These are phyloP conservation scores for Ceraceosorus guamensis DNA, from an alignment of 1,284 basidiomycete genomes.

Conservation along the genomic window DNA sequence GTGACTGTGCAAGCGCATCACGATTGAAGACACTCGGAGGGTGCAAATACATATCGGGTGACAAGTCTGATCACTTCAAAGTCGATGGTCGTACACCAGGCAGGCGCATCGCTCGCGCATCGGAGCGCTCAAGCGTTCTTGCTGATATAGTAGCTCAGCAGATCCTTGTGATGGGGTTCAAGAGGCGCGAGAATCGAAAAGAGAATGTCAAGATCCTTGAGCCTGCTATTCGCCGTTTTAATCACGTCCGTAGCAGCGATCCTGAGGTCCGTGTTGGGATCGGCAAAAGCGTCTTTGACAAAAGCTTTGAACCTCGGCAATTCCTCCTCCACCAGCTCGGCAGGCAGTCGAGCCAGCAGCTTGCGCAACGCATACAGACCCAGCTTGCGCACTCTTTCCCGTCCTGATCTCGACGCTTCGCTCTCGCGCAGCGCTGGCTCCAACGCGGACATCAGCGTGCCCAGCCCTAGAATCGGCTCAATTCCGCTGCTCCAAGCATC, in stretches of 20 bases:
- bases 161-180: slow-evolving; percentile 17
- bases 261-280: slow-evolving; percentile 8
- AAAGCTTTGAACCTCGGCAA: slow-evolving; percentile 10
- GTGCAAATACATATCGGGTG: no score
- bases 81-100: no score
- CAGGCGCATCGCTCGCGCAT: no score
- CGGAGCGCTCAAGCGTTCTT: no score
- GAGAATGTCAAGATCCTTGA: slow-evolving; percentile 9
- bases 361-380: slow-evolving; percentile 8
- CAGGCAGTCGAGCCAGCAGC: slow-evolving; percentile 20
- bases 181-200: slow-evolving; percentile 16
- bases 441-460: slow-evolving; percentile 6
- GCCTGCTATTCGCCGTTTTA: slow-evolving; percentile 9
- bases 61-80: no score
- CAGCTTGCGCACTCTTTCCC: slow-evolving; percentile 5
- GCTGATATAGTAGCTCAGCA: slow-evolving; percentile 22
- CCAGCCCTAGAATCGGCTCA: slow-evolving; percentile 29
- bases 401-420: neutral
- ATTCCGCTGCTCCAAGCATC: slow-evolving; percentile 12
- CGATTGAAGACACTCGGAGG: no score
- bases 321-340: slow-evolving; percentile 30
- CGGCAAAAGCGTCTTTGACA: slow-evolving; percentile 8
- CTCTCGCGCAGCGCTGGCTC: neutral
- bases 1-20: no score
- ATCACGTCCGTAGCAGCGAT: slow-evolving; percentile 14